These are phyloP conservation scores for Barbarea vulgaris DNA, from an alignment of 345 rosid genomes.

Conservation along the genomic window DNA sequence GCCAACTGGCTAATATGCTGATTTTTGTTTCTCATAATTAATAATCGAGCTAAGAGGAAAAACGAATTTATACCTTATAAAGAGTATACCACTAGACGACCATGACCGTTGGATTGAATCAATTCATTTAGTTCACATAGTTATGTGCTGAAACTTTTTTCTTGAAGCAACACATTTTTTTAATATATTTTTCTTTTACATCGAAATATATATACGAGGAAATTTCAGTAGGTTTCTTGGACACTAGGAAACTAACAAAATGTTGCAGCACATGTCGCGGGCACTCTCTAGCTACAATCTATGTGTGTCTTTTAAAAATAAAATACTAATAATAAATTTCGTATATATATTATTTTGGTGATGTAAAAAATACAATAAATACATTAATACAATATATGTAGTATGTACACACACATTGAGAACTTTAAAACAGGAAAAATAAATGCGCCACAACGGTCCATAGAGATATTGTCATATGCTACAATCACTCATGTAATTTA, in stretches of 20 bases:
- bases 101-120: background rate
- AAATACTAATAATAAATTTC: background rate
- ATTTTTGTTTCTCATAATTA: too few relatives aligned
- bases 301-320: background rate
- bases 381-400: background rate
- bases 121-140: background rate
- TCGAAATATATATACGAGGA: background rate
- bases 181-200: background rate
- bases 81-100: background rate
- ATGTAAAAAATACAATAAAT: background rate
- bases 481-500: background rate
- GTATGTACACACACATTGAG: background rate
- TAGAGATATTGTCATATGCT: background rate
- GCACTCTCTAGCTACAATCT: conserved; percentile 13
- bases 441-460: conserved; percentile 20
- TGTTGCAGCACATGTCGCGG: conserved; percentile 45
- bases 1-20: background rate
- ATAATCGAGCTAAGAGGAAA: background rate
- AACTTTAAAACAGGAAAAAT: background rate
- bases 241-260: conserved; percentile 32
- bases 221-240: conserved; percentile 15
- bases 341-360: background rate
- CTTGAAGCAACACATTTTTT: background rate
- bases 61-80: background rate
- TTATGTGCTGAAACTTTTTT: background rate